Base-by-base conservation (phyloP, 345 rosid species). In the Chamaenerion angustifolium region DNA sequence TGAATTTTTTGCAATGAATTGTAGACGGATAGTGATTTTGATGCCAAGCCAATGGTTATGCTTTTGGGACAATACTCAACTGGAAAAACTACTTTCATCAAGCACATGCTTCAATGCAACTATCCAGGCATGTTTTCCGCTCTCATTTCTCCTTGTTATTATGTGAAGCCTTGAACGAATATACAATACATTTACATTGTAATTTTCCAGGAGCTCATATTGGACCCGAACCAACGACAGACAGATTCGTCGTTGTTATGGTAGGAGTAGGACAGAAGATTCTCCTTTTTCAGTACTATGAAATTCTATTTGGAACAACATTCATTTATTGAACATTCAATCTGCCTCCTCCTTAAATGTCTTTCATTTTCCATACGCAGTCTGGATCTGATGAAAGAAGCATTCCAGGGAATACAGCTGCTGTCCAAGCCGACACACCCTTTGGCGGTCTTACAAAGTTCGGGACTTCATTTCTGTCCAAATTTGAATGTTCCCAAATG, bases 151-250 rank as follows among this genome's bases (percentile, higher is more conserved):
- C 47, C 35, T 49, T 12, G 4, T 17, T 8, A n/a, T 50, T 27
- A 8, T 8, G 10, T 19, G 9, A 40, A 31, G n/a, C 16, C 42
- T 31, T 7, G 37, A 31, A 31, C 7, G 8, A 12, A 8, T 27
- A 11, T 14, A 27, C 16, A 16, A 18, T 4, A 0, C 31, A 40
- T 9, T 11, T 43, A 27, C 17, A n/a, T 47, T 52, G 45, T 19
- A 25, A 14, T 44, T 40, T 60, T 64, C 31, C 83, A 92, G 98
- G 98, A 69, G 93, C 96, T 54, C 96, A 92, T 65, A 84, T 84
- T 68, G 96, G 96, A 69, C 96, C 98, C 42, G 98, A 92, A 55
- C 98, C 98, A 11, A 92, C 96, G 2, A 92, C 96, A 11, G 98
- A 92, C 71, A 78, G 96, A 80, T 92, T 92, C 77, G 93, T 87